These are phyloP conservation scores for Nectriaceae sp. DNA, from an alignment of 2,329 filamentous ascomycete species.

Conservation along the genomic window DNA sequence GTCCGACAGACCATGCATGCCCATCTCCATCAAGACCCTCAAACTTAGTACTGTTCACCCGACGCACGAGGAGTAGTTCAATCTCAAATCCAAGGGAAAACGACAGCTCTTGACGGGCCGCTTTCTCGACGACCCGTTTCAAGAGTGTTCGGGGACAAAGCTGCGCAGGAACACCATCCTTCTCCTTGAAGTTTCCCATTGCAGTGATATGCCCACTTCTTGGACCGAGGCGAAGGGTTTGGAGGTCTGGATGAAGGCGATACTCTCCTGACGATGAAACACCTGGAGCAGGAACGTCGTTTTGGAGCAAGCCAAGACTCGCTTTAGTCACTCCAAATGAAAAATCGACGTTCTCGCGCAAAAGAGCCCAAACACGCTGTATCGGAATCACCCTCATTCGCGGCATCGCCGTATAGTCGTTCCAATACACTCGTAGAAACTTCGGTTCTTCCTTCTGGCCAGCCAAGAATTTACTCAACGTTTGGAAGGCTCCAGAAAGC, in stretches of 20 bases:
- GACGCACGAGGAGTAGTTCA: constrained; percentile 71
- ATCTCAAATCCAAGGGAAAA: constrained; percentile 80
- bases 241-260: constrained; percentile 65
- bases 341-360: constrained; percentile 45
- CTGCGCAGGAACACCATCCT: constrained; percentile 49
- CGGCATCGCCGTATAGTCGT: constrained; percentile 73
- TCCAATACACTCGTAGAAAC: constrained; percentile 75
- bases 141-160: constrained; percentile 70
- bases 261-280: constrained; percentile 65
- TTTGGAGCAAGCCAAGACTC: constrained; percentile 66
- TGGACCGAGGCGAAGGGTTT: constrained; percentile 60
- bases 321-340: constrained; percentile 65
- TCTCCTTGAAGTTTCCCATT: constrained; percentile 65
- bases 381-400: constrained; percentile 70
- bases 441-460: constrained; percentile 54
- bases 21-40: constrained; percentile 55
- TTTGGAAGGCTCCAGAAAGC: constrained; percentile 10
- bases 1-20: constrained; percentile 72
- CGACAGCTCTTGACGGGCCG: constrained; percentile 53
- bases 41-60: constrained; percentile 35
- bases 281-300: constrained; percentile 58
- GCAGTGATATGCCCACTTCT: constrained; percentile 64
- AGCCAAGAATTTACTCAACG: constrained; percentile 40
- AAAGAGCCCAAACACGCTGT: constrained; percentile 50
- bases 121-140: constrained; percentile 51